Evolutionary conservation across 2,329 filamentous ascomycete genomes (phyloP), one percentile per base, ranked within the genome.

Genomic region (Aureobasidium sp.): DNA sequence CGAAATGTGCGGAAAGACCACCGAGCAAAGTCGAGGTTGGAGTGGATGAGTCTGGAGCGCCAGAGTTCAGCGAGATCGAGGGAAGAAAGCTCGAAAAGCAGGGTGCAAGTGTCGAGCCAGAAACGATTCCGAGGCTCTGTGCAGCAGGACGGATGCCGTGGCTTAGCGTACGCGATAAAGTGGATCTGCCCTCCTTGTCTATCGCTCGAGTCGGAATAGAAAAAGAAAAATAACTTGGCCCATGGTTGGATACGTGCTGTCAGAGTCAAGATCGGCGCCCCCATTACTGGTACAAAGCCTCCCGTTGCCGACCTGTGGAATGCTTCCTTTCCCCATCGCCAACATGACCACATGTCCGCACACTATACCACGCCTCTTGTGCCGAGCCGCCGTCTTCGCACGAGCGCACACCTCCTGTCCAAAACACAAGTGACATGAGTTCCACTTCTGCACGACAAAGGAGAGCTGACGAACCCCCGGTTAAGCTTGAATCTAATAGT

Each of bases 281-380:
- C 15, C 13, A 21, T 41, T 34, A 32, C 27, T 49, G 55, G 42
- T 34, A 16, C 32, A 59, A 41, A 57, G 25, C 42, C 48, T 59
- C 44, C 44, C 32, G 34, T 16, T 42, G 34, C 29, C 15, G 27
- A 41, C 5, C 5, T 30, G 42, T 48, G 54, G 54, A 59, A 59
- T 59, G 54, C 21, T 69, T 61, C 52, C 62, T 60, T 52, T 55
- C 52, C 9, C 61, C 62, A 59, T 44, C 64, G 47, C 21, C 5
- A 9, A 16, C 45, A 48, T 15, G 15, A 25, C 47, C 47, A 50
- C 41, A 39, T 48, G 13, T 30, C 21, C 13, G 9, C 41, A 30
- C 63, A 68, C 57, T 64, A 61, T 49, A 67, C 66, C 44, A 48
- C 63, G 34, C 59, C 30, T 29, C 32, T 5, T 21, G 29, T 25